These are phyloP conservation scores for Kodamaea anthophila DNA, from an alignment of 1,139 yeast species.

Conservation along the genomic window DNA sequence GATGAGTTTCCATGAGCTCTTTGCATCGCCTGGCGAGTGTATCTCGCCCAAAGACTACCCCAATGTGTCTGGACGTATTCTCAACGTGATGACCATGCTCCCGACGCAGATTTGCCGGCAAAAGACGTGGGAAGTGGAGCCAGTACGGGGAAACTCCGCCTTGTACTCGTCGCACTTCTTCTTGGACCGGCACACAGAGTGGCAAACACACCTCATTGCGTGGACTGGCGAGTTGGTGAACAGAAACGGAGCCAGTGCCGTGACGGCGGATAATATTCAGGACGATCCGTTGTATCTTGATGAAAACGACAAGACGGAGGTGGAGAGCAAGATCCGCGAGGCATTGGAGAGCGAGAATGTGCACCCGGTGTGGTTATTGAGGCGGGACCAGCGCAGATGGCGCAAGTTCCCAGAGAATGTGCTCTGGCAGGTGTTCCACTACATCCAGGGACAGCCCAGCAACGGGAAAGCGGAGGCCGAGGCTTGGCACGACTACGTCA, in stretches of 20 bases:
- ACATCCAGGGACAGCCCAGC: conserved; percentile 62
- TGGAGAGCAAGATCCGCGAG: conserved; percentile 39
- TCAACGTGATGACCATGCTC: conserved; percentile 62
- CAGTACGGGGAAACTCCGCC: conserved; percentile 81
- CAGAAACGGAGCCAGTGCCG: conserved; percentile 11
- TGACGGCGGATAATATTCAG: conserved; percentile 23
- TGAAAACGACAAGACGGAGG: conserved; percentile 45
- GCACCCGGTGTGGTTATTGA: conserved; percentile 82
- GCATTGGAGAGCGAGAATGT: conserved; percentile 46
- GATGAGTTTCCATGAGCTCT: too few relatives aligned
- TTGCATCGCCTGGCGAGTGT: conserved; percentile 21
- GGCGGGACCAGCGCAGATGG: conserved; percentile 76
- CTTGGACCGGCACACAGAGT: conserved; percentile 58
- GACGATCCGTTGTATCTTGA: conserved; percentile 61
- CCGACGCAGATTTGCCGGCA: conserved; percentile 55
- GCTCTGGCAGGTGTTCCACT: conserved; percentile 93
- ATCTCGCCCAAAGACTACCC: conserved; percentile 29
- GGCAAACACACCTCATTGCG: conserved; percentile 86
- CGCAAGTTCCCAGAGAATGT: conserved; percentile 82
- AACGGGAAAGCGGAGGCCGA: conserved; percentile 67
- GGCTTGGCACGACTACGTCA: conserved; percentile 91
- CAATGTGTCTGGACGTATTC: conserved; percentile 54
- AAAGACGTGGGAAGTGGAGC: conserved; percentile 47
- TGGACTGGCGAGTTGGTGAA: conserved; percentile 90
- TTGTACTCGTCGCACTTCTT: conserved; percentile 68